These are phyloP conservation scores for Tremella fuciformis DNA, from an alignment of 768 basidiomycete species.

Conservation along the genomic window DNA sequence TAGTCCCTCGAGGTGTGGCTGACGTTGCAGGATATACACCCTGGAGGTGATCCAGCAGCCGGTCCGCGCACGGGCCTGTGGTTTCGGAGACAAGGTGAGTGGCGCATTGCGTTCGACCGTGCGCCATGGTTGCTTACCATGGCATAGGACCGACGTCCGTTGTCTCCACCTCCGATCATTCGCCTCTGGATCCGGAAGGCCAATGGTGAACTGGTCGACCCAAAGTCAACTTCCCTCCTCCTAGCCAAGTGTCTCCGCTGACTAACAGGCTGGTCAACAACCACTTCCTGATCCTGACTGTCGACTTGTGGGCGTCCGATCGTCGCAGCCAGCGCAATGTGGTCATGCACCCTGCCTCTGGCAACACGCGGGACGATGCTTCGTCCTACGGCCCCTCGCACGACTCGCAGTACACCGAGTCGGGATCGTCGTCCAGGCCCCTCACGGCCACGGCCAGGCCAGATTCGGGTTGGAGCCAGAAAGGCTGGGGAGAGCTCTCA, in stretches of 20 bases:
- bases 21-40: slow-evolving; percentile 66
- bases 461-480: background rate
- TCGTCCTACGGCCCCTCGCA: slow-evolving; percentile 7
- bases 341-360: slow-evolving; percentile 76
- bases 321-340: slow-evolving; percentile 81
- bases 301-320: slow-evolving; percentile 88
- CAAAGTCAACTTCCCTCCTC: slow-evolving; percentile 19
- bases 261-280: slow-evolving; percentile 70
- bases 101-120: background rate
- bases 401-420: background rate
- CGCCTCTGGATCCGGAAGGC: slow-evolving; percentile 55
- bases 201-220: slow-evolving; percentile 28
- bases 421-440: slow-evolving; percentile 9
- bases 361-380: slow-evolving; percentile 1
- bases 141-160: slow-evolving; percentile 79
- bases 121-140: background rate
- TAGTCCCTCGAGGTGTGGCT: background rate
- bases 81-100: slow-evolving; percentile 89
- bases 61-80: slow-evolving; percentile 87
- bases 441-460: slow-evolving; percentile 12
- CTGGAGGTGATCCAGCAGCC: slow-evolving; percentile 85
- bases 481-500: background rate
- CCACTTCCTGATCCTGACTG: slow-evolving; percentile 83
- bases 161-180: slow-evolving; percentile 68
- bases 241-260: slow-evolving; percentile 5